phyloP scores from a whole-genome alignment of 1,284 basidiomycete species.

The Ustilago nuda region DNA sequence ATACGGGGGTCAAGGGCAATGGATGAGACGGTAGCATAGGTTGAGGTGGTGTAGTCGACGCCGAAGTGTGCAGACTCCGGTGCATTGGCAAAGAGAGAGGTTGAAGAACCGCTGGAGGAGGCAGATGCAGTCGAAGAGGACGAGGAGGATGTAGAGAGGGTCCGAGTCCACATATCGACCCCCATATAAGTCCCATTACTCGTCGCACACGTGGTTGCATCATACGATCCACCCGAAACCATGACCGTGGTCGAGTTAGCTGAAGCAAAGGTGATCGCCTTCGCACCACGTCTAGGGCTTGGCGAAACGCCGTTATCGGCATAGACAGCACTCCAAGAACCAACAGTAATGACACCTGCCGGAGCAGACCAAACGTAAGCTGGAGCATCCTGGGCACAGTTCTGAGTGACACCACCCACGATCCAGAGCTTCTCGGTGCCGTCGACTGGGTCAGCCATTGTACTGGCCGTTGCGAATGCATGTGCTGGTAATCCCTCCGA shows the following conservation, averaged over 20 bases:
- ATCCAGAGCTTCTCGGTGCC: slow-evolving; percentile 49
- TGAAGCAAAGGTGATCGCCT: slow-evolving; percentile 27
- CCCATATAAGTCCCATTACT: slow-evolving; percentile 32
- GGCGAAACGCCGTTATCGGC: slow-evolving; percentile 20
- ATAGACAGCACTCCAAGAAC: slow-evolving; percentile 32
- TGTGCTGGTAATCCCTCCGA: slow-evolving; percentile 42
- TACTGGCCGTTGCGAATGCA: slow-evolving; percentile 53
- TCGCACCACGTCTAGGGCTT: slow-evolving; percentile 21
- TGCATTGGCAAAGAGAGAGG: neutral
- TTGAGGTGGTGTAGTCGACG: slow-evolving; percentile 15
- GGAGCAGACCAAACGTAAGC: slow-evolving; percentile 49
- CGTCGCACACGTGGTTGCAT: slow-evolving; percentile 22
- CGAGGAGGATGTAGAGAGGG: slow-evolving; percentile 4
- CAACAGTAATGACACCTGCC: slow-evolving; percentile 22
- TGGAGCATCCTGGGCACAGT: slow-evolving; percentile 52
- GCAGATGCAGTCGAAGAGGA: neutral
- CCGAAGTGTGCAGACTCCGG: slow-evolving; percentile 19
- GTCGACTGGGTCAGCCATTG: slow-evolving; percentile 19
- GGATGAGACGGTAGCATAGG: slow-evolving; percentile 21
- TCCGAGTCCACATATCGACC: slow-evolving; percentile 36
- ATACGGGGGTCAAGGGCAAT: slow-evolving; percentile 42
- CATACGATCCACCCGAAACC: slow-evolving; percentile 37
- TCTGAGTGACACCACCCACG: slow-evolving; percentile 60
- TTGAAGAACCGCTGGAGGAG: neutral
- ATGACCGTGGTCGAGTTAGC: slow-evolving; percentile 23